Base-by-base conservation (phyloP, 1,139 yeast genomes). In the Lizanozyma gosingica region DNA sequence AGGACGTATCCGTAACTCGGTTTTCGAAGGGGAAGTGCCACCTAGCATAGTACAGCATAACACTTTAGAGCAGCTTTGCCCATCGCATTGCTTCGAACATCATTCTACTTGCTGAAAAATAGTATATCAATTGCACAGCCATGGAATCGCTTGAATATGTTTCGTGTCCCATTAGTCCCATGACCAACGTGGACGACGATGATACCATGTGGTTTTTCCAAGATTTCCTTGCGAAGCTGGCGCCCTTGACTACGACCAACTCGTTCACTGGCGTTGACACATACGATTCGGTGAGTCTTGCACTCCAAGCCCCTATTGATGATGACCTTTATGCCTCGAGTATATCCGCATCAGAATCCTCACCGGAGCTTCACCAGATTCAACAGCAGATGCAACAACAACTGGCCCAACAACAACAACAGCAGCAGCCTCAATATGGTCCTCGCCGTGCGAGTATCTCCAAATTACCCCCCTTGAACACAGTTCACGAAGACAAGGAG, bases 331-430 rank as follows among this genome's bases (percentile, higher is more conserved):
- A 22, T 22, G 29, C 11, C 6, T 22, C 29, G 9, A 22, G 29
- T 11, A 22, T 22, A 6, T 22, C 29, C 9, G 29, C 29, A 22
- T 22, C 29, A 22, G 29, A 22, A 22, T 22, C 29, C 29, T 22
- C 29, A 6, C 29, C 29, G 6, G 29, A 22, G 11, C 9, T 22
- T 22, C 29, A 6, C 29, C 29, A 22, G 29, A 11, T 22, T 6
- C 29, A 22, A 22, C 29, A 22, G 11, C 29, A 22, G 11, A 22
- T 6, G 9, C 45, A 49, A 42, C 43, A 44, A 14, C 33, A 49
- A 32, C 42, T 55, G 18, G 22, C 41, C n/a, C 41, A 41, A 35
- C 40, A 48, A 18, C 42, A 47, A 44, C 38, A 39, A 29, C 27
- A 44, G 17, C 36, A 42, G 22, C 15, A 47, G 40, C 42, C 51